phyloP scores from a whole-genome alignment of 208 protist genomes.

The Wallacemonas sp. region DNA sequence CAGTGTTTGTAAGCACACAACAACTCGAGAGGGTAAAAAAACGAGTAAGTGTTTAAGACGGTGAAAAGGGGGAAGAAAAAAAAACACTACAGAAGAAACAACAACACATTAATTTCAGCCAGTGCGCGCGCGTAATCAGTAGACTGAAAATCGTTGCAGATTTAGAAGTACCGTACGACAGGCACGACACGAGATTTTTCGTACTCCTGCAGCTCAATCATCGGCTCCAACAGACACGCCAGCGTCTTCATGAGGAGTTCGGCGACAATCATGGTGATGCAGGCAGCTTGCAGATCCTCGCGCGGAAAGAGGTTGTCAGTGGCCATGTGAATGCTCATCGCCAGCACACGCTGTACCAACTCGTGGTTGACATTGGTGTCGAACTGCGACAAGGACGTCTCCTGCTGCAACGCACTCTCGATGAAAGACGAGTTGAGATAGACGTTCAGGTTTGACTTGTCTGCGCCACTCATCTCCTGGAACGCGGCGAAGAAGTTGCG shows the following conservation, averaged over 20 bases:
- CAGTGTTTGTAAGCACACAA: too few species aligned
- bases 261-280: constrained; percentile 37
- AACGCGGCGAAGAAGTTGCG: constrained; percentile 58
- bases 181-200: constrained; percentile 41
- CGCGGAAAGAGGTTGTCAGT: constrained; percentile 26
- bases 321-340: constrained; percentile 53
- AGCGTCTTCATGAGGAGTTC: constrained; percentile 41
- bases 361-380: constrained; percentile 24
- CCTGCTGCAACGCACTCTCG: constrained; percentile 21
- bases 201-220: constrained; percentile 53
- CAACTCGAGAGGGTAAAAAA: not conserved
- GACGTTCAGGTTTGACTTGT: constrained; percentile 34
- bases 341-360: constrained; percentile 36
- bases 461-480: constrained; percentile 29
- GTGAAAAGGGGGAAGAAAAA: constrained; percentile 11
- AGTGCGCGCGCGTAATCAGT: too few species aligned
- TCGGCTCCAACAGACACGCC: constrained; percentile 30
- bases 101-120: not conserved
- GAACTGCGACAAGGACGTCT: constrained; percentile 15
- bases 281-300: constrained; percentile 47
- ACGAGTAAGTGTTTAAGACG: not conserved
- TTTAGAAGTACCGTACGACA: constrained; percentile 8
- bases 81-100: constrained; percentile 25
- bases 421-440: constrained; percentile 39
- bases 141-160: too few species aligned